Base-by-base conservation (phyloP, 2,329 filamentous ascomycete species). In the Tetracladium maxilliforme region DNA sequence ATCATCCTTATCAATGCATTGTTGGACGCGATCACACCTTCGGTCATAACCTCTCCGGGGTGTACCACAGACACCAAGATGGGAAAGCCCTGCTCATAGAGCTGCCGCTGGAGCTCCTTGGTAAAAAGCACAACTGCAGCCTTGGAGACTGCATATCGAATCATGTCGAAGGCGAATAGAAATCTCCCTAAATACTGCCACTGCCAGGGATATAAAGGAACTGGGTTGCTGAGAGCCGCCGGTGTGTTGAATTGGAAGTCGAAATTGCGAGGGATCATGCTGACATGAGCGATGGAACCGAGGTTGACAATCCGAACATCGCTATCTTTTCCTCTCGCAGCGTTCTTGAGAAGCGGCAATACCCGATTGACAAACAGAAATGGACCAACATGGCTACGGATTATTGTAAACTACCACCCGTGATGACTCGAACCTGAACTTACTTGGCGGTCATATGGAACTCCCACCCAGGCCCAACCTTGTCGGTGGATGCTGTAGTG, bases 141-240 rank as follows among this genome's bases (percentile, higher is more conserved):
- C 10, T 25, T 25, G 6, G 23, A 25, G 9, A 25, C 23, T 11
- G 23, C 12, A 16, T 16, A 25, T 6, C 23, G 23, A 10, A 25
- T 25, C 4, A 25, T 16, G 16, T 25, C 23, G 6, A 15, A 25
- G 6, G n/a, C 19, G 15, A 25, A 16, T n/a, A 25, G 4, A 11
- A 16, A 25, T 17, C 14, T 16, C 4, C 23, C 23, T 4, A 25
- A 7, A 13, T 16, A 25, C 5, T 17, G 23, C 23, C 23, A 25
- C 12, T 7, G 4, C 14, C 12, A 14, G 6, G 23, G 23, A 17
- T 25, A 25, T 6, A n/a, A 16, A n/a, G 15, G 6, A 13, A 17
- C 14, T 14, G 23, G 23, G 9, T 25, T 6, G 5, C 11, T 25
- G 12, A 25, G 16, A 10, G 10, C 10, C 6, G 23, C 11, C 6